A percentile compares a stretch with the other conserved stretches of the same genome.
These are phyloP conservation scores for Penstemon davidsonii DNA, from an alignment of 257 asterid species.

Conservation along the genomic window DNA sequence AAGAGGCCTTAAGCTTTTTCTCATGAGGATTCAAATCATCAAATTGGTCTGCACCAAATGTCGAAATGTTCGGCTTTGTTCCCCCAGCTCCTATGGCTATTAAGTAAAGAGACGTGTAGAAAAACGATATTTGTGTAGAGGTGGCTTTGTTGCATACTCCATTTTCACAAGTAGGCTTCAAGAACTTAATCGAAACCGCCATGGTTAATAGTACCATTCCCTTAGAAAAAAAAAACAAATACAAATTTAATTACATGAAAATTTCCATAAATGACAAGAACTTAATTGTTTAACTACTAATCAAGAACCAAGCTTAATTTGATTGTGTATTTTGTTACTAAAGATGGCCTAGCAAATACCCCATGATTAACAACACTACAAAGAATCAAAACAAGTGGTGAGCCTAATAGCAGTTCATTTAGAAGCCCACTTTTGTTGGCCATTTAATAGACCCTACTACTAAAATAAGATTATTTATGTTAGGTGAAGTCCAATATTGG, in stretches of 20 bases:
- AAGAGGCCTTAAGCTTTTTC: conserved; percentile 67
- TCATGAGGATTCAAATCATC: conserved; percentile 68
- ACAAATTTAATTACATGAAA: too few species aligned
- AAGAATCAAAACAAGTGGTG: conserved; percentile 34
- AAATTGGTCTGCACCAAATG: conserved; percentile 91
- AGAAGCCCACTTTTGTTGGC: conserved; percentile 7
- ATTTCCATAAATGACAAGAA: background rate
- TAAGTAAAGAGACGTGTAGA: conserved; percentile 75
- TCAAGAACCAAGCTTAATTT: conserved; percentile 3
- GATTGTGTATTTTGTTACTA: conserved; percentile 11
- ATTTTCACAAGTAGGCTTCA: conserved; percentile 61
- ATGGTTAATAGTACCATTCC: conserved; percentile 80
- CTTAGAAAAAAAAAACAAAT: conserved; percentile 29
- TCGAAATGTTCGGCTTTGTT: conserved; percentile 86
- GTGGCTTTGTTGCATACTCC: conserved; percentile 76
- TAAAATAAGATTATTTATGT: conserved; percentile 24
- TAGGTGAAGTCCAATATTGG: conserved; percentile 31
- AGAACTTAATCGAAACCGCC: conserved; percentile 63
- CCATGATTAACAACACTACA: conserved; percentile 18
- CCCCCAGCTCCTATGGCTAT: conserved; percentile 91
- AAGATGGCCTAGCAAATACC: conserved; percentile 6
- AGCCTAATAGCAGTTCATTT: conserved; percentile 33
- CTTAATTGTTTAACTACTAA: background rate
- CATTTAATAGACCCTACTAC: conserved; percentile 25
- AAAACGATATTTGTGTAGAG: conserved; percentile 53